Evolutionary conservation across 2,329 filamentous ascomycete species (phyloP).

Genomic region (Neonectria punicea): DNA sequence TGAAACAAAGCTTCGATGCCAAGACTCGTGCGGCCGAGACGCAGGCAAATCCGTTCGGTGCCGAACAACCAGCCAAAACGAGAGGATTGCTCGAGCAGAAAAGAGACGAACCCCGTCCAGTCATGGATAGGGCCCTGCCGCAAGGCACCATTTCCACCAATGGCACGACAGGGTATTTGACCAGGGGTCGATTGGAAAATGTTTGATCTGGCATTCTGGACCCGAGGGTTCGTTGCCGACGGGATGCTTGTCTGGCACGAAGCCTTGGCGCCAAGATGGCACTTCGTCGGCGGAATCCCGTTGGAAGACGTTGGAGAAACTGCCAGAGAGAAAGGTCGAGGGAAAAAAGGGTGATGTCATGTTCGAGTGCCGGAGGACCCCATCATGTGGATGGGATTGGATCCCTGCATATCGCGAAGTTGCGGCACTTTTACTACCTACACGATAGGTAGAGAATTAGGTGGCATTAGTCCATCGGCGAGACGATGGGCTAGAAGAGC

Average conservation of each 20-base stretch:
- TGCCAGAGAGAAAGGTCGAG: neutral
- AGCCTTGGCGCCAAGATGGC: slow-evolving; percentile 29
- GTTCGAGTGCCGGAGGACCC: slow-evolving; percentile 1
- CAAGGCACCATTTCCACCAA: slow-evolving; percentile 18
- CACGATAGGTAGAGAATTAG: neutral
- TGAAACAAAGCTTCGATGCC: slow-evolving; percentile 39
- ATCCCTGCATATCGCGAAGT: neutral
- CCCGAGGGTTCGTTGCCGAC: slow-evolving; percentile 16
- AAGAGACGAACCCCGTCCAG: neutral
- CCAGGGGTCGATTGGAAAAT: neutral
- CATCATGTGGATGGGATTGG: neutral
- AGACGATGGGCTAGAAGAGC: neutral
- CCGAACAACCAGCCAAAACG: slow-evolving; percentile 6
- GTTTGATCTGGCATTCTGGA: slow-evolving; percentile 4
- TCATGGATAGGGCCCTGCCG: neutral
- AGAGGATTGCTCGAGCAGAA: neutral
- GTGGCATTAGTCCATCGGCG: neutral
- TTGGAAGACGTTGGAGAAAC: too few species aligned
- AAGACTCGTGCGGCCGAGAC: slow-evolving; percentile 41
- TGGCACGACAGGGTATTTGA: neutral
- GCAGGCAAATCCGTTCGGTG: slow-evolving; percentile 5
- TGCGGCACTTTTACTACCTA: neutral
- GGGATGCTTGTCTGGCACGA: slow-evolving; percentile 11
- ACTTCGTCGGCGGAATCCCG: slow-evolving; percentile 18
- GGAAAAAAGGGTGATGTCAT: slow-evolving; percentile 26